Base-by-base conservation (phyloP, 768 basidiomycete species). In the Trametes punicea region DNA sequence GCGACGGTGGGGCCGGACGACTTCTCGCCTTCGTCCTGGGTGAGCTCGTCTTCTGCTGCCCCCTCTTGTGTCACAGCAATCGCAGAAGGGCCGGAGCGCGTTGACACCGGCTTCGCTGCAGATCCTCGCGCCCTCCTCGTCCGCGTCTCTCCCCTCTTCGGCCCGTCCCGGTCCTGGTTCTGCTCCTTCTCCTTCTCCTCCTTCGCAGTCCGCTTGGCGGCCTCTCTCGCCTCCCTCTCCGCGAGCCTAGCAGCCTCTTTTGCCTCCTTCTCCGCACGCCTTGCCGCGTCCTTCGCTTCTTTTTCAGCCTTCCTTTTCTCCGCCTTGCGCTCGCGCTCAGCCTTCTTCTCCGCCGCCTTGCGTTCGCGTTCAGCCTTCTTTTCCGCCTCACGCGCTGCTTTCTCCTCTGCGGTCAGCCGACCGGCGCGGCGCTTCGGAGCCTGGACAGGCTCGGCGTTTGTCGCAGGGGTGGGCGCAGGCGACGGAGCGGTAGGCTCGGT, bases 371-470 rank as follows among this genome's bases (percentile, higher is more conserved):
- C 40, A 4, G 69, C 51, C 52, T 61, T 52, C 46, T 62, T 60
- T 40, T 36, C 51, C 10, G 42, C 51, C 47, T 59, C 55, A n/a
- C 50, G 53, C 50, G 59, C 63, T 54, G 57, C n/a, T 39, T 67
- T 70, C 51, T 68, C 63, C 36, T 68, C 68, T 7, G 54, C 62
- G 0, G 63, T 48, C 20, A 67, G 42, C 0, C 59, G 63, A 0
- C 57, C 54, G 1, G 62, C 65, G 0, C 68, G 65, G 4, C 62
- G 61, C 40, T 65, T 66, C 13, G 60, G 60, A 2, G 47, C 56
- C 27, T 30, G 30, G 1, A 34, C 55, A 26, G 46, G 16, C 15
- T 15, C 4, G 53, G 45, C 4, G 38, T 48, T 18, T 44, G 64
- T 38, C 21, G 41, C 23, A 34, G 47, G 50, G 13, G 50, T 21